Evolutionary conservation across 129 eudicot genomes (phyloP).

Genomic region (Flaveria bidentis): DNA sequence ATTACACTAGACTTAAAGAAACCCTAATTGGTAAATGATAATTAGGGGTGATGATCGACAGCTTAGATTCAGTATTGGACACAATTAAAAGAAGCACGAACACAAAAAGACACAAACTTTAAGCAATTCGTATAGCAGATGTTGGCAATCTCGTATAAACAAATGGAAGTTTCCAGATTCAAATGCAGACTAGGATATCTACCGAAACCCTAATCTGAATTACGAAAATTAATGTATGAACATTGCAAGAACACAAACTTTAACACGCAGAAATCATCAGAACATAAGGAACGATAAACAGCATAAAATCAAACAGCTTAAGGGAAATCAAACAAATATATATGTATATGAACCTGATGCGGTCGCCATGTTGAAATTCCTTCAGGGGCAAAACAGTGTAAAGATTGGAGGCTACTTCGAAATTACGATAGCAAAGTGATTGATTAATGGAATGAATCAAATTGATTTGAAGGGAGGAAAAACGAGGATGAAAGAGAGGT

Average conservation of each 20-base stretch:
- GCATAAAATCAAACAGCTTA: background rate
- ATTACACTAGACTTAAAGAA: too few relatives aligned
- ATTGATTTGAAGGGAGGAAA: background rate
- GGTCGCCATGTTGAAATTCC: constrained; percentile 24
- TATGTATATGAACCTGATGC: constrained; percentile 24
- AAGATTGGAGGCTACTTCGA: background rate
- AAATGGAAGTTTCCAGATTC: background rate
- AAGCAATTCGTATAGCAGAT: too few relatives aligned
- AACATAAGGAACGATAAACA: background rate
- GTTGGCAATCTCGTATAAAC: too few relatives aligned
- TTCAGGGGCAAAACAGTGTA: background rate
- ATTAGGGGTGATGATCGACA: too few relatives aligned
- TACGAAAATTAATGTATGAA: background rate
- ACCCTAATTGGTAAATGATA: too few relatives aligned
- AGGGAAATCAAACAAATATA: background rate
- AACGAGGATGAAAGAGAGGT: background rate
- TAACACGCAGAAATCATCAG: background rate
- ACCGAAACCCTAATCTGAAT: background rate
- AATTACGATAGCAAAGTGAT: background rate
- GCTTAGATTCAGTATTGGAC: too few relatives aligned
- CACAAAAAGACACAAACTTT: too few relatives aligned
- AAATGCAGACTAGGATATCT: background rate
- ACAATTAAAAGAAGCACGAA: too few relatives aligned
- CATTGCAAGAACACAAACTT: background rate
- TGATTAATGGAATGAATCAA: background rate